Percentiles rank a stretch among this genome's conserved stretches.
phyloP scores from a whole-genome alignment of 176 grass and related monocot genomes.

The Dendrocalamus sinicus region DNA sequence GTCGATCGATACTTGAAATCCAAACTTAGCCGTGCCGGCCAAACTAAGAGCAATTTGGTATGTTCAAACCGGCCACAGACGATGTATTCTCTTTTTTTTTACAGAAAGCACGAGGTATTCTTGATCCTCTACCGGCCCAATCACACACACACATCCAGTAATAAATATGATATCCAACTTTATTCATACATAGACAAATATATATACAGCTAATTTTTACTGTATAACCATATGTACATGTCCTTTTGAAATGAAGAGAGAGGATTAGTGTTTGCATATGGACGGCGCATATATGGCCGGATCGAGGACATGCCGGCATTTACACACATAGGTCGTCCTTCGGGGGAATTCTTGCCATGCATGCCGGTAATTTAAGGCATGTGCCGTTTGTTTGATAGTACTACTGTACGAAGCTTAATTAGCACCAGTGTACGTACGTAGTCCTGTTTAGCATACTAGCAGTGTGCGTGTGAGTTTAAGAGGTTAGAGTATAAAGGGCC shows the following conservation, averaged over 20 bases:
- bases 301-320: constrained; percentile 25
- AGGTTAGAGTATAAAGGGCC: neutral
- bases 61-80: neutral
- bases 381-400: constrained; percentile 29
- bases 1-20: neutral
- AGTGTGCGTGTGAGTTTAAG: neutral
- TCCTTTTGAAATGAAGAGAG: neutral
- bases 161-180: no score
- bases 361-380: constrained; percentile 47
- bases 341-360: constrained; percentile 51
- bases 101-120: no score
- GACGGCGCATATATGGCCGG: neutral
- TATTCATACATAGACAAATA: no score
- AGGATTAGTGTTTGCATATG: constrained; percentile 14
- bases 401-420: constrained; percentile 17
- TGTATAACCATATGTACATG: no score
- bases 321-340: constrained; percentile 45
- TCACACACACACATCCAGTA: no score
- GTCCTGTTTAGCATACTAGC: neutral
- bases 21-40: neutral
- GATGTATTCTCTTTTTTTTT: neutral
- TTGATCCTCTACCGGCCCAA: no score
- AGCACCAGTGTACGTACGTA: neutral
- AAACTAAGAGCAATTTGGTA: neutral
- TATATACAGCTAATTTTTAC: no score